phyloP scores from a whole-genome alignment of 176 grass and related monocot species.

The Guadua angustifolia region DNA sequence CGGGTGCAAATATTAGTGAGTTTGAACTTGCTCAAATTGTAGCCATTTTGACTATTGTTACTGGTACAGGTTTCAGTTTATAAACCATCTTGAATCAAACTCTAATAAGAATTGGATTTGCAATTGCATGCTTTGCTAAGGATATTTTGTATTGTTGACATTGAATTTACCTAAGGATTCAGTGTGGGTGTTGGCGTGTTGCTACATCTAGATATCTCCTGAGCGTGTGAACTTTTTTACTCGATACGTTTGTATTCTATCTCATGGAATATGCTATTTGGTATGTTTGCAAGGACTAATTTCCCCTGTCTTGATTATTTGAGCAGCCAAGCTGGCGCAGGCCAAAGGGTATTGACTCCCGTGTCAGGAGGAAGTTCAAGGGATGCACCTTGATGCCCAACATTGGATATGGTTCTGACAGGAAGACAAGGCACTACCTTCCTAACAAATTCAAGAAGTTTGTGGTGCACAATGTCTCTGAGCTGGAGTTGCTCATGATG shows the following conservation, averaged over 20 bases:
- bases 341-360: conserved; percentile 85
- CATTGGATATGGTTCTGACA: conserved; percentile 82
- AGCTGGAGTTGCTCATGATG: conserved; percentile 86
- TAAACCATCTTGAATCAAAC: too few species aligned
- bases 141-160: background rate
- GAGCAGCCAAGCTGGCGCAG: conserved; percentile 71
- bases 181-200: background rate
- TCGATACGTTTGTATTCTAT: background rate
- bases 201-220: too few species aligned
- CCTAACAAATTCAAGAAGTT: conserved; percentile 86
- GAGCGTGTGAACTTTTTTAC: too few species aligned
- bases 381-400: conserved; percentile 75
- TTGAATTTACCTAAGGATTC: background rate
- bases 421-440: conserved; percentile 71
- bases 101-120: too few species aligned
- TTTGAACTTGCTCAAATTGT: background rate
- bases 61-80: too few species aligned
- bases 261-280: background rate
- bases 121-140: background rate
- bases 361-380: conserved; percentile 81
- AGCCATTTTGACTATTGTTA: too few species aligned
- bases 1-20: background rate
- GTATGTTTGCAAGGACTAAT: background rate
- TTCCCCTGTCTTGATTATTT: background rate
- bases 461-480: conserved; percentile 73